Evolutionary conservation across 306 rosid genomes (phyloP).

Genomic region (Crotalaria pallida): DNA sequence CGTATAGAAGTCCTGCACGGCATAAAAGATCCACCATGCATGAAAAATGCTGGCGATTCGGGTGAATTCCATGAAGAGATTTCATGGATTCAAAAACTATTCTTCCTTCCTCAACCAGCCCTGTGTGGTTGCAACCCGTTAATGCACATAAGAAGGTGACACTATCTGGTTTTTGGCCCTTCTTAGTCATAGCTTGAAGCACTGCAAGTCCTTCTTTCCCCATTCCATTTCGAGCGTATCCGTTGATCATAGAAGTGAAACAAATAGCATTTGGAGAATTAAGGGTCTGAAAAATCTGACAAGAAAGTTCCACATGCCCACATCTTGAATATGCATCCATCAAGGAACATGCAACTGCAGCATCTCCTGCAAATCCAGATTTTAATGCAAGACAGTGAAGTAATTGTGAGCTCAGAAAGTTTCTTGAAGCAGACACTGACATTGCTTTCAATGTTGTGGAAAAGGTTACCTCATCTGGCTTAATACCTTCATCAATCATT

Average conservation of each 20-base stretch:
- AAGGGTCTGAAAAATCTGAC: slow-evolving; percentile 45
- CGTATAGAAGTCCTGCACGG: slow-evolving; percentile 65
- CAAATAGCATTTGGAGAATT: slow-evolving; percentile 57
- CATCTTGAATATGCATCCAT: slow-evolving; percentile 69
- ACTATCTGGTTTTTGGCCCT: slow-evolving; percentile 64
- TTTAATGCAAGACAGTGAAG: slow-evolving; percentile 64
- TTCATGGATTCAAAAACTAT: slow-evolving; percentile 55
- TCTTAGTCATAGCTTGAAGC: slow-evolving; percentile 53
- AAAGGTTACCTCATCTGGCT: slow-evolving; percentile 62
- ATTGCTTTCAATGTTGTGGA: slow-evolving; percentile 65
- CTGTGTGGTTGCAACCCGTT: slow-evolving; percentile 67
- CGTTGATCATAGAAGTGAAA: slow-evolving; percentile 75
- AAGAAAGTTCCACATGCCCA: slow-evolving; percentile 57
- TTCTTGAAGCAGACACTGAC: slow-evolving; percentile 44
- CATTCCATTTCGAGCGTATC: slow-evolving; percentile 71
- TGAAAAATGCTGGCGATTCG: slow-evolving; percentile 64
- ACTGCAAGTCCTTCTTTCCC: slow-evolving; percentile 60
- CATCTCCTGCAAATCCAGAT: slow-evolving; percentile 54
- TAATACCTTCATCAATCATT: slow-evolving; percentile 63
- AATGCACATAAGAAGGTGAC: slow-evolving; percentile 71
- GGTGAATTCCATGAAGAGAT: slow-evolving; percentile 40
- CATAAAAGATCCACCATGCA: slow-evolving; percentile 85
- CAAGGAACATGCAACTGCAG: slow-evolving; percentile 60
- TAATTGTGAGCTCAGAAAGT: slow-evolving; percentile 43
- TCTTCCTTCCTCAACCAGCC: slow-evolving; percentile 65